Evolutionary conservation across 2,329 filamentous ascomycete genomes (phyloP), one percentile per base, ranked within the genome.

Genomic region (Cadophora malorum): DNA sequence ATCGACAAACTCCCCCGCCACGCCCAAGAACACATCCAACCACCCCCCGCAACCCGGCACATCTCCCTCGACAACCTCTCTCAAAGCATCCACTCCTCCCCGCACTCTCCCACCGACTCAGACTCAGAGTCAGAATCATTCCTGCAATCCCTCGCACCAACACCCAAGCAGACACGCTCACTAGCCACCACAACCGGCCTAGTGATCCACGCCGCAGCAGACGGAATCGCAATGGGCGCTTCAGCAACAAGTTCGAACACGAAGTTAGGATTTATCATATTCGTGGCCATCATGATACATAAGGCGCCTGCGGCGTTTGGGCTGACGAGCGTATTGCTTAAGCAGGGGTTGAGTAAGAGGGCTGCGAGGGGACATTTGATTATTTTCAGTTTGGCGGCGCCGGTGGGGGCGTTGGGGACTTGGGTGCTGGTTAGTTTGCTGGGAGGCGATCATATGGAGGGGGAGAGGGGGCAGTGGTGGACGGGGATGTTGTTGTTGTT

Each of bases 301-400:
- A 99, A 98, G 81, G 95, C 94, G 0, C 95, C 94, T 0, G 96
- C 96, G 1, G 94, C 96, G 0, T 99, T 99, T 81, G 96, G 96
- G 0, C 82, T 99, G 59, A 98, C 95, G 0, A 94, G 94, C 0
- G 88, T 97, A 1, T 81, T 99, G 58, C 83, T 99, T 58, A 96
- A 95, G 79, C 94, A 97, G 77, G 96, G 96, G 0, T 83, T 98
- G 0, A 93, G 92, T 14, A 98, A 96, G 79, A 89, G 95, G 53
- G 90, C 90, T 10, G 93, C 94, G 0, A 85, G 95, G 67, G 90
- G 90, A 0, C 96, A 98, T 79, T 83, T 99, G 35, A 86, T 97
- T 64, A 86, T 97, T 23, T 99, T 99, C 79, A 97, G 94, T 76
- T 81, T 97, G 64, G 94, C 96, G 0, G 94, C 96, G 3, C 96